Conservation (phyloP, 257 asterid genomes). For the Galeopsis tetrahit region DNA sequence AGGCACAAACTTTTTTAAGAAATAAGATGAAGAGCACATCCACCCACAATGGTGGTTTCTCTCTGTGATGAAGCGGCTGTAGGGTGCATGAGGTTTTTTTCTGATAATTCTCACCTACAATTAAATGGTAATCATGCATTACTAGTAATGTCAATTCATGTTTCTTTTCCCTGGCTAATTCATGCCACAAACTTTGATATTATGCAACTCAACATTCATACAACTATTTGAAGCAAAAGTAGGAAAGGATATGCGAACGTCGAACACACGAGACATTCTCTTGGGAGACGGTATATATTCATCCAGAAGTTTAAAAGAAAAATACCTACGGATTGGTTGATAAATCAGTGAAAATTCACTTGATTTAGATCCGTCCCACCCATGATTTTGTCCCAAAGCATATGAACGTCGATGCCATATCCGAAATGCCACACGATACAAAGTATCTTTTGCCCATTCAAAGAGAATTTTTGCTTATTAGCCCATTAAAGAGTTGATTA, state of each 20-base stretch:
- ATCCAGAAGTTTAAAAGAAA: neutral
- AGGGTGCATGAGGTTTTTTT: too few relatives aligned
- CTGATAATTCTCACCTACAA: too few relatives aligned
- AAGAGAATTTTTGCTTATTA: constrained; percentile 30
- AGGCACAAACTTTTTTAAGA: too few relatives aligned
- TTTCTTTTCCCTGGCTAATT: neutral
- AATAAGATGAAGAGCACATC: too few relatives aligned
- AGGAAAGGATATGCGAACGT: neutral
- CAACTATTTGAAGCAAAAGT: constrained; percentile 10
- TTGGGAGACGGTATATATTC: neutral
- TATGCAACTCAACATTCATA: neutral
- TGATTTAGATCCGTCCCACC: neutral
- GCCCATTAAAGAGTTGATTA: constrained; percentile 40
- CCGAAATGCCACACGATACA: too few relatives aligned
- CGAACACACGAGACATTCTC: neutral
- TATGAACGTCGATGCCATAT: too few relatives aligned
- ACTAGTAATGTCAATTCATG: neutral
- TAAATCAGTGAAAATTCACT: neutral
- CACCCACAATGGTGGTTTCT: too few relatives aligned
- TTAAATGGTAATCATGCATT: too few relatives aligned
- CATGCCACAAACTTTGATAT: neutral
- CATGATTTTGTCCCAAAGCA: neutral
- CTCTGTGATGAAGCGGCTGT: too few relatives aligned
- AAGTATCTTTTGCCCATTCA: constrained; percentile 11
- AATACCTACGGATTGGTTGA: neutral